Base-by-base conservation (phyloP, 306 rosid species). In the Biancaea sappan region DNA sequence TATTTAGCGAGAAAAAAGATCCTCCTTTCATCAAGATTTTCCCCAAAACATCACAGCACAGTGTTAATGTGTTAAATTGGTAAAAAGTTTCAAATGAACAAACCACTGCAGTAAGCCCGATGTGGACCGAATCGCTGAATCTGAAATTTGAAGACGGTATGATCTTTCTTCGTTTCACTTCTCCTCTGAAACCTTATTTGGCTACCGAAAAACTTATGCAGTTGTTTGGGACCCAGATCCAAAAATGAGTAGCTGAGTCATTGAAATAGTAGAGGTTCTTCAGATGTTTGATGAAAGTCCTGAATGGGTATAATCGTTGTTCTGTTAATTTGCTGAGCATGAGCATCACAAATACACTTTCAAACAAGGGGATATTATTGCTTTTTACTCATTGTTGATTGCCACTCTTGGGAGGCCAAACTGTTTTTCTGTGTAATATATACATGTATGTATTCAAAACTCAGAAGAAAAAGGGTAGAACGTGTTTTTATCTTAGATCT, bases 231-330 rank as follows among this genome's bases (percentile, higher is more conserved):
- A n/a, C n/a, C n/a, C n/a, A n/a, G n/a, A n/a, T n/a, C n/a, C n/a
- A n/a, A n/a, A n/a, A n/a, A n/a, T n/a, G n/a, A 32, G 32, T 14
- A 7, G 14, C 26, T 71, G 32, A 21, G 43, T 46, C 15, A 11
- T 15, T 43, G 21, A 6, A 31, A 8, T 32, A 19, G 32, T 12
- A 14, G 41, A 46, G 66, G 28, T 31, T 48, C 46, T 19, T 54
- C 48, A 66, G 38, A 2, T 84, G 85, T 81, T 86, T 6, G 88
- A 69, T 40, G 74, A 77, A 86, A 64, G 32, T 78, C 47, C 78
- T 59, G 60, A 77, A 11, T 34, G 69, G 65, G 63, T 32, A 47
- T 69, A 54, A 18, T 40, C 60, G 41, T 41, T 8, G 47, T 61
- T 11, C 6, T 4, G 6, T 61, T 9, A n/a, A 34, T 61, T 34